Evolutionary conservation across 192 early-diverging fungal species (phyloP), one percentile per base, ranked within the genome.

Genomic region (Coemansia sp.): DNA sequence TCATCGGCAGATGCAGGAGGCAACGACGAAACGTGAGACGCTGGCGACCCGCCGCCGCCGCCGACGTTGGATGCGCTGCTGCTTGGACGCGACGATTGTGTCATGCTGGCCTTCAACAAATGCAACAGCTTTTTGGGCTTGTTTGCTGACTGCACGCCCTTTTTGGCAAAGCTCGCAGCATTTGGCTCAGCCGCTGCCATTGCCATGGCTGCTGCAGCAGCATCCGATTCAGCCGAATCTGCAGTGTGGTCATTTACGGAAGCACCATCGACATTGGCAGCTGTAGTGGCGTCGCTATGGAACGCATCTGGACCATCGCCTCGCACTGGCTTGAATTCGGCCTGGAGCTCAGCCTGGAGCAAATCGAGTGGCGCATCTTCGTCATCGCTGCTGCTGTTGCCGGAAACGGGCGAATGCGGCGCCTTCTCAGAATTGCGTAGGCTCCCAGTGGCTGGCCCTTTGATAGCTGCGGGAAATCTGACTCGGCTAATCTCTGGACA

Each of bases 291-390:
- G 32, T 66, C 63, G 53, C 53, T 57, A 14, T 57, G 53, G 32
- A 33, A 57, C 4, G 53, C 40, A 14, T 62, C 65, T 42, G 64
- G 38, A 14, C 35, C 50, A 52, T 55, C 23, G 49, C 35, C 11
- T 13, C 58, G 58, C 23, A 52, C 64, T 3, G 70, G 23, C 26
- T 47, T 44, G 17, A 38, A 38, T 10, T 65, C 79, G 4, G 74
- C 62, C 32, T 62, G 64, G 11, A 82, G 79, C 32, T 76, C 74
- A 4, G 68, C 74, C 67, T 76, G 66, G 40, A 82, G 68, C 57
- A 63, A 33, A 43, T 82, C 62, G 33, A 82, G 74, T 14, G 79
- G 79, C 46, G 74, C 74, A 64, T 82, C 79, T 59, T 82, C 79
- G 32, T 79, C 76, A 44, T 70, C 68, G 38, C 73, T 62, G 38